phyloP scores from a whole-genome alignment of 306 rosid genomes.

The Senna siamea region DNA sequence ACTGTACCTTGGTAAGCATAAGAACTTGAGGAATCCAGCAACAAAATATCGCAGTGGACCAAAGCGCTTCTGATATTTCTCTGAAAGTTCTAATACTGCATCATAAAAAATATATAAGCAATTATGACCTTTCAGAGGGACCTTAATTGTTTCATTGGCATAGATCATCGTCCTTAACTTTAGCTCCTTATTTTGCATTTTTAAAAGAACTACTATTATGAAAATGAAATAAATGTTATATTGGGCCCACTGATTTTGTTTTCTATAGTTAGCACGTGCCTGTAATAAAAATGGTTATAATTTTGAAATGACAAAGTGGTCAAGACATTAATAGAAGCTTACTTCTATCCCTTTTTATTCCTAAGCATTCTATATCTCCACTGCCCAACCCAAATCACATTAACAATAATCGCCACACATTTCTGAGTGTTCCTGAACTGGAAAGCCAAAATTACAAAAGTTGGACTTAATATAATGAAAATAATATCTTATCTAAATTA shows the following conservation, averaged over 20 bases:
- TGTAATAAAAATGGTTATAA: slow-evolving; percentile 20
- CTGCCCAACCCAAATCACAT: slow-evolving; percentile 13
- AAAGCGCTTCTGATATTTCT: slow-evolving; percentile 91
- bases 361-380: slow-evolving; percentile 14
- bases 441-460: slow-evolving; percentile 6
- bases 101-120: slow-evolving; percentile 35
- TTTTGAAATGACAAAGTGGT: slow-evolving; percentile 29
- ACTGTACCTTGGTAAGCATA: slow-evolving; percentile 89
- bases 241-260: slow-evolving; percentile 6
- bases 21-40: slow-evolving; percentile 94
- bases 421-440: slow-evolving; percentile 2
- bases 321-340: slow-evolving; percentile 29
- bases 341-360: slow-evolving; percentile 26
- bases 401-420: slow-evolving; percentile 29
- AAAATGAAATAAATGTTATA: slow-evolving; percentile 11
- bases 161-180: slow-evolving; percentile 17
- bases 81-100: slow-evolving; percentile 96
- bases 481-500: slow-evolving; percentile 25
- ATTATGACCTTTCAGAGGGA: slow-evolving; percentile 17
- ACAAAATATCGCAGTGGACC: slow-evolving; percentile 98
- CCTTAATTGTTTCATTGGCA: slow-evolving; percentile 18
- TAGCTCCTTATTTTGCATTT: slow-evolving; percentile 1
- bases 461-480: not conserved
- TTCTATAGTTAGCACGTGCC: slow-evolving; percentile 16
- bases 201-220: not conserved